Evolutionary conservation across 148 eudicot species (phyloP), one percentile per base, ranked within the genome.

Genomic region (Cornus controversa): DNA sequence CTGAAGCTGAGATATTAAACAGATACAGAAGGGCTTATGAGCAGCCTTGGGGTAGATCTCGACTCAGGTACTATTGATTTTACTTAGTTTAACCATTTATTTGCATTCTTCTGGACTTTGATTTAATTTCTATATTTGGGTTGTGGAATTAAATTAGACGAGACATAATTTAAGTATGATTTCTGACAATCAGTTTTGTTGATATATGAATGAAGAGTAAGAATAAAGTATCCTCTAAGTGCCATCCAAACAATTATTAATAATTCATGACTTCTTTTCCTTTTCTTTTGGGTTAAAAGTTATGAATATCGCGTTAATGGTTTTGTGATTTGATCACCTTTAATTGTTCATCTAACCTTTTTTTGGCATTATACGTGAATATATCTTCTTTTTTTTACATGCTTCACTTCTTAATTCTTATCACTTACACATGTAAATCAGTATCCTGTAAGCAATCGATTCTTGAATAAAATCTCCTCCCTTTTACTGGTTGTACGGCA

Each of bases 11-110:
- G 86, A 96, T 96, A 67, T 74, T 96, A 67, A 67, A 76, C 15
- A 83, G 97, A 86, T 96, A 96, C 37, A 85, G 99, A 69, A 77
- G 91, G 85, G 99, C 99, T 77, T 96, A 96, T 79, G 98, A 84
- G 58, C 96, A 91, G 84, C 99, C 98, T 58, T 96, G 99, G 99
- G 93, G 90, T 53, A 80, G 89, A 87, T 96, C 99, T 60, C 84
- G 98, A 31, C 97, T 93, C 82, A 93, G 98, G 99, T 95, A 79
- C 10, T 74, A 18, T 57, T 26, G 24, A 27, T 45, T 20, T 37
- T 26, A 6, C 66, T 13, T 23, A 73, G 11, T 67, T 34, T 37
- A 23, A 5, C 70, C 18, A 2, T 24, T 10, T 40, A 18, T 70
- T 50, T 60, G 6, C 3, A 16, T 5, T 66, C 26, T 10, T 80